Evolutionary conservation across 2,329 filamentous ascomycete genomes (phyloP).

Genomic region (Thermochaetoides dissita): DNA sequence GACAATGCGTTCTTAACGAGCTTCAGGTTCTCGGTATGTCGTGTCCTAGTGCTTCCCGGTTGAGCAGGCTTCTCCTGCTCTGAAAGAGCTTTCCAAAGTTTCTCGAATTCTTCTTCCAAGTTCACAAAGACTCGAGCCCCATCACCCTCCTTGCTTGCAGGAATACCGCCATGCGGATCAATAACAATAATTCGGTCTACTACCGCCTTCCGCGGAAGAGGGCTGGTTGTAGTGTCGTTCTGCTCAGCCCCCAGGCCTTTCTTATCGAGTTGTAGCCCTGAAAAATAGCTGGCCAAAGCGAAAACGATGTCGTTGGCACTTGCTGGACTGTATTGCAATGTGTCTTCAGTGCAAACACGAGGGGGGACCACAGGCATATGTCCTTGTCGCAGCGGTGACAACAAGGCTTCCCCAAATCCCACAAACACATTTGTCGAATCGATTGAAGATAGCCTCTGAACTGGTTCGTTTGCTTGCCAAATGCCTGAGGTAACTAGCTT

Average conservation of each 20-base stretch:
- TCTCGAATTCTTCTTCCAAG: constrained; percentile 72
- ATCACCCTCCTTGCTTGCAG: constrained; percentile 46
- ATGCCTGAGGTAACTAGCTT: constrained; percentile 49
- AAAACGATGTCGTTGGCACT: constrained; percentile 52
- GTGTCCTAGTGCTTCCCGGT: constrained; percentile 2
- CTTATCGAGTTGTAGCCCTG: constrained; percentile 42
- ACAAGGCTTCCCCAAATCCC: constrained; percentile 38
- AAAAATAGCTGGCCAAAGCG: constrained; percentile 63
- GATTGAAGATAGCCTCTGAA: constrained; percentile 19
- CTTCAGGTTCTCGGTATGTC: constrained; percentile 57
- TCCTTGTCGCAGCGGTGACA: constrained; percentile 52
- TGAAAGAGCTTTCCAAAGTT: constrained; percentile 49
- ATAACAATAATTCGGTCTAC: constrained; percentile 81
- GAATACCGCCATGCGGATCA: constrained; percentile 75
- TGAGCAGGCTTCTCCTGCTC: constrained; percentile 9
- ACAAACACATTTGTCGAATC: constrained; percentile 25
- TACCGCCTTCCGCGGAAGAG: constrained; percentile 34
- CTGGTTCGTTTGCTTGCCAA: constrained; percentile 23
- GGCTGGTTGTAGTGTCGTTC: constrained; percentile 27
- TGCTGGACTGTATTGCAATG: constrained; percentile 24
- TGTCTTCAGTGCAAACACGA: constrained; percentile 28
- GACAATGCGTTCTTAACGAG: constrained; percentile 57
- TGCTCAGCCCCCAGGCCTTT: constrained; percentile 17
- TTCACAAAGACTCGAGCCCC: constrained; percentile 79
- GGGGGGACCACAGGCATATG: constrained; percentile 55